Evolutionary conservation across 164 flowering plant species (phyloP).

Genomic region (Tetracentron sinense): DNA sequence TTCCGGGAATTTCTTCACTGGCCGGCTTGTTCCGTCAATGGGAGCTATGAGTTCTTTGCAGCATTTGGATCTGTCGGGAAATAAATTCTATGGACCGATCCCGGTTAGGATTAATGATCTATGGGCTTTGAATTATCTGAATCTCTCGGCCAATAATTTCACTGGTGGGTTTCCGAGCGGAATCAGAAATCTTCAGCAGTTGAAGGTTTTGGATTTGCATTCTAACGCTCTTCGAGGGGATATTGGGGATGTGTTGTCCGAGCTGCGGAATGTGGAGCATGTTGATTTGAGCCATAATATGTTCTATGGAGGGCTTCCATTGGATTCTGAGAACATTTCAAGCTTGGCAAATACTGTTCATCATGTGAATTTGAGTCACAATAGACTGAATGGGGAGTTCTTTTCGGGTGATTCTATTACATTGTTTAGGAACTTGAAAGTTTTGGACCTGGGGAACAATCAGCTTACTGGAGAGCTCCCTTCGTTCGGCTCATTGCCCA

Average conservation of each 20-base stretch:
- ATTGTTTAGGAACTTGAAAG: conserved; percentile 59
- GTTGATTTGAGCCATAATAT: conserved; percentile 71
- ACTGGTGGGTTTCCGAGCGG: conserved; percentile 56
- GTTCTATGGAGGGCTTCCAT: conserved; percentile 55
- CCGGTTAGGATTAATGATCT: conserved; percentile 63
- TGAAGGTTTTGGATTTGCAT: conserved; percentile 70
- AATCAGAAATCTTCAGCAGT: conserved; percentile 61
- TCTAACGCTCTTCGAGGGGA: conserved; percentile 56
- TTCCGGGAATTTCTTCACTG: conserved; percentile 63
- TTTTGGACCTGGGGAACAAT: conserved; percentile 70
- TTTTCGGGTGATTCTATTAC: conserved; percentile 38
- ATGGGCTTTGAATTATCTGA: conserved; percentile 58
- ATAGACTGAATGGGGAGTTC: conserved; percentile 58
- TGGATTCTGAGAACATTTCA: conserved; percentile 43
- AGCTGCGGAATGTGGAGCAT: conserved; percentile 58
- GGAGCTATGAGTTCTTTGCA: conserved; percentile 55
- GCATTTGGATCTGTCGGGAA: conserved; percentile 73
- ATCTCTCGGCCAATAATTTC: conserved; percentile 69
- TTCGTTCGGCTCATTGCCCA: conserved; percentile 43
- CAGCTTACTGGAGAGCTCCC: conserved; percentile 64
- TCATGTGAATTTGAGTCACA: conserved; percentile 62
- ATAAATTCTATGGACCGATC: conserved; percentile 72
- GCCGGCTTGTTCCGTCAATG: conserved; percentile 65
- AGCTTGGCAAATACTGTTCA: conserved; percentile 55
- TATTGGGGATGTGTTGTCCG: conserved; percentile 42